These are phyloP conservation scores for Fusarium torreyae DNA, from an alignment of 2,329 filamentous ascomycete species.

Conservation along the genomic window DNA sequence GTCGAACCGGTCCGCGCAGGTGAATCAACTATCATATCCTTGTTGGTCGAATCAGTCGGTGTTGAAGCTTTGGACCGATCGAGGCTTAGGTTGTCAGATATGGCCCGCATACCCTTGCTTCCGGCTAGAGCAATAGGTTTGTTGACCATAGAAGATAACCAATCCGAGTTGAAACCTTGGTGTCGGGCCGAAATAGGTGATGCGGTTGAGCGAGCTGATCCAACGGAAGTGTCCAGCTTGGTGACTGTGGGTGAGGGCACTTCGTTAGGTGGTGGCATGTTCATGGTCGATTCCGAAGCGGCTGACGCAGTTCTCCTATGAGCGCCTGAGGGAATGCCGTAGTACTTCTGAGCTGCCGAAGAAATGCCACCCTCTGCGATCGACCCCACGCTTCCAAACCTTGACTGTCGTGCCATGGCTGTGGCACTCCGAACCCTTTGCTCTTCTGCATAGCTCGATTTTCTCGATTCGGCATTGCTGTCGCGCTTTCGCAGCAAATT, in stretches of 20 bases:
- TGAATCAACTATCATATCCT: constrained; percentile 58
- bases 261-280: constrained; percentile 68
- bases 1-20: constrained; percentile 82
- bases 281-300: constrained; percentile 68
- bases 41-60: constrained; percentile 62
- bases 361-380: constrained; percentile 73
- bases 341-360: constrained; percentile 80
- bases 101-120: constrained; percentile 82
- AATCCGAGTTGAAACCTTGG: constrained; percentile 67
- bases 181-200: constrained; percentile 62
- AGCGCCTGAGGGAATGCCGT: constrained; percentile 65
- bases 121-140: constrained; percentile 66
- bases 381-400: constrained; percentile 85
- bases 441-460: constrained; percentile 84
- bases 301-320: constrained; percentile 75
- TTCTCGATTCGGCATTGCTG: constrained; percentile 74
- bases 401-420: constrained; percentile 79
- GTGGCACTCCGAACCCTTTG: constrained; percentile 76
- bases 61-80: constrained; percentile 68
- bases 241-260: constrained; percentile 70
- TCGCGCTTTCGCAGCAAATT: constrained; percentile 87
- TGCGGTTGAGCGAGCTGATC: constrained; percentile 58
- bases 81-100: constrained; percentile 81
- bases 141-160: constrained; percentile 67
- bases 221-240: constrained; percentile 66